A percentile compares a stretch with the other conserved stretches of the same genome.
Conservation (phyloP, 2,329 filamentous ascomycete genomes). For the Sarocladiaceae sp. region DNA sequence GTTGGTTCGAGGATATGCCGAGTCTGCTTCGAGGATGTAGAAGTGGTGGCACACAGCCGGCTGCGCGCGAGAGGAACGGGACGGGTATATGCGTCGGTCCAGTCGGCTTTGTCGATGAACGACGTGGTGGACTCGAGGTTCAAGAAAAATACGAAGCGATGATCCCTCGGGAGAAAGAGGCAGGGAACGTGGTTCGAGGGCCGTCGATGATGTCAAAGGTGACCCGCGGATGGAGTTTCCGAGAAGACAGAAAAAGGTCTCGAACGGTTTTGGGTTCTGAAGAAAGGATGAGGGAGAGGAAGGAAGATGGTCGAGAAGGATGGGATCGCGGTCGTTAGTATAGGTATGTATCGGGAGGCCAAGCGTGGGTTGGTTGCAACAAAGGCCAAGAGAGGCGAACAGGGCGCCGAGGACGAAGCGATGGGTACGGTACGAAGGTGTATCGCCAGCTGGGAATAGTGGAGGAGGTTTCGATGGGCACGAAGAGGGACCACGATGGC, state of each 20-base stretch:
- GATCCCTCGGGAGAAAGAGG: background rate
- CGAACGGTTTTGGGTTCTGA: background rate
- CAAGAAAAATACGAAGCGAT: background rate
- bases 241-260: conserved; percentile 2
- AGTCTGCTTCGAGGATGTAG: background rate
- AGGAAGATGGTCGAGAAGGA: background rate
- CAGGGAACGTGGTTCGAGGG: background rate
- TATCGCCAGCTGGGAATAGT: conserved; percentile 3
- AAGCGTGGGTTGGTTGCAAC: background rate
- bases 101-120: background rate
- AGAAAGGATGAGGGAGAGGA: background rate
- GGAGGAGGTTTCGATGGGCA: conserved; percentile 8
- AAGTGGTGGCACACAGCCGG: conserved; percentile 5
- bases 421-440: conserved; percentile 1
- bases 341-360: no score
- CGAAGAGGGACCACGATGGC: conserved; percentile 3
- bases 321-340: conserved; percentile 1
- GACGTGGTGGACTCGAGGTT: background rate
- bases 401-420: background rate
- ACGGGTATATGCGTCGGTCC: background rate
- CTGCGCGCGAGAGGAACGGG: conserved; percentile 3
- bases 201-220: background rate
- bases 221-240: background rate
- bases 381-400: conserved; percentile 1
- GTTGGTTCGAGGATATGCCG: background rate